These are phyloP conservation scores for Candida insectorum DNA, from an alignment of 805 yeast species.

Conservation along the genomic window DNA sequence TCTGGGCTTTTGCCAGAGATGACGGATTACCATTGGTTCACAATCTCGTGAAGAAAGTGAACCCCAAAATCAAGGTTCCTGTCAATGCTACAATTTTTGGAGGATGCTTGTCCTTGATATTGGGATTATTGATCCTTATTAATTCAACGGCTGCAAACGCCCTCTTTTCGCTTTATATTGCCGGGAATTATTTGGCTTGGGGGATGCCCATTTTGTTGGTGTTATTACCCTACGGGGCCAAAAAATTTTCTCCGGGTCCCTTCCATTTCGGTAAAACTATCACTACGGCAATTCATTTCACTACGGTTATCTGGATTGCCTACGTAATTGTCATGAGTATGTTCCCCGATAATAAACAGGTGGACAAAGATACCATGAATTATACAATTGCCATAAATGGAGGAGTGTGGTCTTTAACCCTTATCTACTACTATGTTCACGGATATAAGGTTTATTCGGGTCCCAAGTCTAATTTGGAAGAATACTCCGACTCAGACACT, in stretches of 20 bases:
- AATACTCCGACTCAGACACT: background rate
- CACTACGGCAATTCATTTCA: conserved; percentile 44
- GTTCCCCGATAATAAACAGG: conserved; percentile 53
- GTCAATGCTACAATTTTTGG: conserved; percentile 59
- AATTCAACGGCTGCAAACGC: conserved; percentile 63
- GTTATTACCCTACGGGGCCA: conserved; percentile 47
- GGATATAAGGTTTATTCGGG: conserved; percentile 58
- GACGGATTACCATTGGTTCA: conserved; percentile 66
- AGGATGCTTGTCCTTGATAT: conserved; percentile 42
- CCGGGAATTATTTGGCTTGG: conserved; percentile 64
- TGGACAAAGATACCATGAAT: conserved; percentile 54
- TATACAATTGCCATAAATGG: conserved; percentile 64
- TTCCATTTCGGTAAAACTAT: conserved; percentile 55
- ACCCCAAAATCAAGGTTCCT: conserved; percentile 58
- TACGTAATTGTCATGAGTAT: conserved; percentile 55
- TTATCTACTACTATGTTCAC: conserved; percentile 48
- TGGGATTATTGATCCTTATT: conserved; percentile 59
- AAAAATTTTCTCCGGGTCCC: conserved; percentile 60
- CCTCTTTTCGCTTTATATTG: conserved; percentile 60
- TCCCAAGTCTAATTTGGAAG: conserved; percentile 36
- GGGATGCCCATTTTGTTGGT: conserved; percentile 56
- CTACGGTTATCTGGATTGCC: conserved; percentile 45
- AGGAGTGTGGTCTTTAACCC: conserved; percentile 55
- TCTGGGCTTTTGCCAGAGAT: conserved; percentile 76
- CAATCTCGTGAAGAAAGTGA: conserved; percentile 51